phyloP scores from a whole-genome alignment of 345 rosid species.

The Eucalyptus regnans region DNA sequence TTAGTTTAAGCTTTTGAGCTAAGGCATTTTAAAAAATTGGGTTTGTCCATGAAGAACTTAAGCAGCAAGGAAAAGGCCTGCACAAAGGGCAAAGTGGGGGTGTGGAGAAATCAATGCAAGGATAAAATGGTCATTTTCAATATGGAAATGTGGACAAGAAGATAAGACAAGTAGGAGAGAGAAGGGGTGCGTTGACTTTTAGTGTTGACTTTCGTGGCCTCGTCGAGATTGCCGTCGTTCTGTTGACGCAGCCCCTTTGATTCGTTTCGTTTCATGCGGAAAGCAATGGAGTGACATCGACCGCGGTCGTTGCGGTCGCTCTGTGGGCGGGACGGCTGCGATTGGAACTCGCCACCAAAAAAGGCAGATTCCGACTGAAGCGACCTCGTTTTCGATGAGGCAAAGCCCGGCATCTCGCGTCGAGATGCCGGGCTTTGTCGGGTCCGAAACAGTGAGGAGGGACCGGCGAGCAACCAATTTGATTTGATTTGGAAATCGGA shows the following conservation, averaged over 20 bases:
- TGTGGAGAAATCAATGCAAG: background rate
- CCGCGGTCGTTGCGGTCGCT: background rate
- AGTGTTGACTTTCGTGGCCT: background rate
- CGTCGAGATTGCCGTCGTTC: background rate
- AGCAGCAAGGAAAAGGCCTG: background rate
- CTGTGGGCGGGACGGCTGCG: background rate
- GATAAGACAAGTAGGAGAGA: background rate
- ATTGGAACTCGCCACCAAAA: background rate
- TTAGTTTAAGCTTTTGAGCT: background rate
- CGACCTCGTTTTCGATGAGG: background rate
- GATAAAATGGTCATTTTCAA: background rate
- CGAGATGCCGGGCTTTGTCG: background rate
- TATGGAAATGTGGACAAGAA: background rate
- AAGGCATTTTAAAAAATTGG: background rate
- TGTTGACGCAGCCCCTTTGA: background rate
- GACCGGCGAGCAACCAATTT: rapidly evolving
- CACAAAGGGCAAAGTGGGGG: background rate
- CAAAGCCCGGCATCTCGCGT: rapidly evolving
- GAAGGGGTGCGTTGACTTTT: background rate
- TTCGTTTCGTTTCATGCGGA: background rate
- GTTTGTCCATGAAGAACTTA: background rate
- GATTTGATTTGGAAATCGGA: rapidly evolving
- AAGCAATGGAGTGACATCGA: background rate
- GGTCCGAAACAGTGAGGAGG: rapidly evolving
- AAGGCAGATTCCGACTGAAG: background rate